Evolutionary conservation across 768 basidiomycete genomes (phyloP), one percentile per base, ranked within the genome.

Genomic region (Pulveroboletus sp.): DNA sequence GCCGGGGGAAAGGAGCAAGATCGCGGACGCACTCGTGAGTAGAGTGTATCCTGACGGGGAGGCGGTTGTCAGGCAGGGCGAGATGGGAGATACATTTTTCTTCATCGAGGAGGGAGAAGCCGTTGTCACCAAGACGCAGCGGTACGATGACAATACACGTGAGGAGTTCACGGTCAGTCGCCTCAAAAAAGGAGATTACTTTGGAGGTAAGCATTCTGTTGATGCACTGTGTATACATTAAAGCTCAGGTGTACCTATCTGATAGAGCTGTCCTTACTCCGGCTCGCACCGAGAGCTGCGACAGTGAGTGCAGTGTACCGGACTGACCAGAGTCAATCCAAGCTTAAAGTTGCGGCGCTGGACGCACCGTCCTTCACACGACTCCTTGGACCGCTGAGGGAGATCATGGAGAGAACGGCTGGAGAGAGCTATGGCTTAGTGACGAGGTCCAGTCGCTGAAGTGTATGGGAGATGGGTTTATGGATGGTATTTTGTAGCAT

Each of bases 31-130:
- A 8, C 80, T 99, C 15, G 84, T 89, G 54, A 92, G 92, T 61
- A 78, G 76, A 52, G 80, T 86, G 8, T 89, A 91, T 66, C 73
- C 77, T 33, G 87, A 93, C 58, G 94, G 92, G 17, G 84, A 93
- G 59, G 80, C 83, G 4, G 91, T 99, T 27, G 92, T 99, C 46
- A 76, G 75, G 42, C 87, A 98, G 68, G 95, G 95, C 47, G 96
- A 99, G 56, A 83, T 90, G 72, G 95, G 96, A 8, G 92, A 95
- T 61, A 93, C 91, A 33, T 98, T 98, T 73, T 99, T 93, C 76
- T 93, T 99, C 55, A 83, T 99, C 30, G 96, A 98, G 66, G 91
- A 91, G 59, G 95, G 95, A 15, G 83, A 89, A 57, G 95, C 95
- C 2, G 74, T 83, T 42, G 93, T 91, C 0, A 87, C 88, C 39